These are phyloP conservation scores for Fusarium anthophilum DNA, from an alignment of 2,329 filamentous ascomycete genomes.

Conservation along the genomic window DNA sequence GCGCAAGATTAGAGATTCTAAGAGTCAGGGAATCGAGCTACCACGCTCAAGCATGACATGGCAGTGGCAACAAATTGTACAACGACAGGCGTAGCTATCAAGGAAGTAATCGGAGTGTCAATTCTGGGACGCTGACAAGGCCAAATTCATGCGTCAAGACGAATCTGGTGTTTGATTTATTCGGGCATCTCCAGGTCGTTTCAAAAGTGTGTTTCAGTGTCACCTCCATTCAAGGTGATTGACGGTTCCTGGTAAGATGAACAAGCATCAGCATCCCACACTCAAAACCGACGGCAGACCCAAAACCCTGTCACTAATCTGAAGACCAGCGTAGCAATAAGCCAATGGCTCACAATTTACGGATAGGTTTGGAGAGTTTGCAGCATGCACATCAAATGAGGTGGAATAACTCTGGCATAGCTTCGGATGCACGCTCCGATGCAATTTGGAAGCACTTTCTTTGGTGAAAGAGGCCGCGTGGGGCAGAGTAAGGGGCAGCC, in stretches of 20 bases:
- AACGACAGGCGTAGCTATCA: background rate
- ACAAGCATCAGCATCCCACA: slow-evolving; percentile 35
- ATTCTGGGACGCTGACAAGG: background rate
- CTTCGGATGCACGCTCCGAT: slow-evolving; percentile 25
- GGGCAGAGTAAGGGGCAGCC: slow-evolving; percentile 34
- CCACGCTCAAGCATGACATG: slow-evolving; percentile 6
- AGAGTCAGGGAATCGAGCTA: slow-evolving; percentile 11
- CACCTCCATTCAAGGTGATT: background rate
- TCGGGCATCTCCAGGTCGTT: slow-evolving; percentile 33
- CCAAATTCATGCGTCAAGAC: slow-evolving; percentile 23
- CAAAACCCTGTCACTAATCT: background rate
- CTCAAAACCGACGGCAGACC: background rate
- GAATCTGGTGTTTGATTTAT: slow-evolving; percentile 2
- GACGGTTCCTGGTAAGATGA: slow-evolving; percentile 11
- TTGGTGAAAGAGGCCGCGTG: slow-evolving; percentile 27
- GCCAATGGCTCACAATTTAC: background rate
- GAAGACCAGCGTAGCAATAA: slow-evolving; percentile 3
- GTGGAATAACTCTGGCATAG: slow-evolving; percentile 9
- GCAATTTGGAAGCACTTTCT: slow-evolving; percentile 18
- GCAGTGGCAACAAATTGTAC: background rate
- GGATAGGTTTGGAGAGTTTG: background rate
- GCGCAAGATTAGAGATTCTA: slow-evolving; percentile 6
- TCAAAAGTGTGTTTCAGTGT: slow-evolving; percentile 41
- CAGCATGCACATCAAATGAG: slow-evolving; percentile 6
- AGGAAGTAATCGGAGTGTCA: slow-evolving; percentile 1